Evolutionary conservation across 768 basidiomycete species (phyloP), one percentile per base, ranked within the genome.

Genomic region (Postia placenta): DNA sequence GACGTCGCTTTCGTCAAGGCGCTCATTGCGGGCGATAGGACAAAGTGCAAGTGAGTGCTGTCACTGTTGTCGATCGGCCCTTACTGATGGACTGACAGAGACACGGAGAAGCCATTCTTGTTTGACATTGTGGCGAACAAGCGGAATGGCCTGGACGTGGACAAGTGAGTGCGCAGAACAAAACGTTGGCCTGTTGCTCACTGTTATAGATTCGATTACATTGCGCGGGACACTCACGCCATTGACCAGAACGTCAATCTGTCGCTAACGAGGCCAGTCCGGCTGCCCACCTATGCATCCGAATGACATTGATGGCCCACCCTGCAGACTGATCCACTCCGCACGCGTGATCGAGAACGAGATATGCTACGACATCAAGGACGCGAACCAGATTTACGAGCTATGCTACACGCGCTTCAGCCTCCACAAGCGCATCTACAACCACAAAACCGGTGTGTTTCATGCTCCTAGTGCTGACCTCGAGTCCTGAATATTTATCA

Each of bases 121-220:
- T 92, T 92, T 58, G 85, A 92, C 47, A 91, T 92, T 44, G 86
- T 92, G 2, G 83, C 88, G 0, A 92, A 92, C 66, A 77, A 77
- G 62, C 70, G 79, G 5, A 92, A 91, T 52, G 90, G 90, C 0
- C 70, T 92, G 3, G 90, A 92, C 57, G 89, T 92, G 4, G 89
- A 92, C 72, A 91, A 91, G 87, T 87, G 49, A 51, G 71, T 58
- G 3, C 24, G 12, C 7, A 37, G 30, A 7, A 33, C 30, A 33
- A 33, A 33, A 15, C 5, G n/a, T 15, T 33, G 30, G 15, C 30
- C 30, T 15, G 15, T 15, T 33, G 15, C 30, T 33, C 15, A 15
- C 7, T 33, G 7, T 33, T 11, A 25, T 40, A 90, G 88, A 55
- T 86, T 89, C 46, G 90, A 92, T 59, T 92, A 92, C 54, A 87